Evolutionary conservation across 2,329 filamentous ascomycete species (phyloP).

Genomic region (Fusarium poae): DNA sequence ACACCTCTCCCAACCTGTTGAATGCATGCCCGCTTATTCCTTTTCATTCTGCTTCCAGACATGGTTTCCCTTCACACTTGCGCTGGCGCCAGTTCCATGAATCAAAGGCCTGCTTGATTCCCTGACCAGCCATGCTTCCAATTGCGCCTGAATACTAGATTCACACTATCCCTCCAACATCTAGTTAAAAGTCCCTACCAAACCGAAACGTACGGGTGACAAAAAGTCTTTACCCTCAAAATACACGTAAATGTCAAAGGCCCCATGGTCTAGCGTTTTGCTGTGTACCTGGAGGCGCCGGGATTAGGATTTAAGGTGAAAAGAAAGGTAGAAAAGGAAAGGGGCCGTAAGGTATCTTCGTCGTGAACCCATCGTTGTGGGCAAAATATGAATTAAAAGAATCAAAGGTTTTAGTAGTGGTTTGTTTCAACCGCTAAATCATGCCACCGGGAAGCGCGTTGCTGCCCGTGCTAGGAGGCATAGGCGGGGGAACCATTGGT

Average conservation of each 20-base stretch:
- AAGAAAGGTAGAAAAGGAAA: conserved; percentile 22
- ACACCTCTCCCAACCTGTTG: conserved; percentile 41
- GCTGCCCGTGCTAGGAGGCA: conserved; percentile 49
- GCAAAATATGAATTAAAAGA: conserved; percentile 34
- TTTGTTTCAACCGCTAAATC: conserved; percentile 54
- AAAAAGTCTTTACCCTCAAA: conserved; percentile 30
- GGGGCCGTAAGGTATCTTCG: conserved; percentile 41
- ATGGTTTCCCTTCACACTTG: conserved; percentile 30
- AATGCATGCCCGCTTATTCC: conserved; percentile 42
- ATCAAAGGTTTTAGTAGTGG: conserved; percentile 29
- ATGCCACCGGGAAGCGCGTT: conserved; percentile 59
- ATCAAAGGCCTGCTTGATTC: conserved; percentile 55
- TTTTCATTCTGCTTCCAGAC: conserved; percentile 45
- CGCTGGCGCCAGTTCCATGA: conserved; percentile 43
- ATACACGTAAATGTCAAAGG: conserved; percentile 27
- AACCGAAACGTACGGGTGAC: conserved; percentile 34
- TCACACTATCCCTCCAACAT: conserved; percentile 32
- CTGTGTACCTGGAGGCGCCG: background rate
- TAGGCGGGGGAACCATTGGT: conserved; percentile 46
- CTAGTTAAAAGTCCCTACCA: conserved; percentile 21
- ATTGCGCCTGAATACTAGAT: conserved; percentile 45
- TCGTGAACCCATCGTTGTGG: conserved; percentile 40
- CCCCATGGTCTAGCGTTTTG: conserved; percentile 5
- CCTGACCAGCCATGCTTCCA: conserved; percentile 35
- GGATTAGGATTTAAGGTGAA: conserved; percentile 33